Evolutionary conservation across 2,329 filamentous ascomycete genomes (phyloP).

Genomic region (Helminthosporium solani): DNA sequence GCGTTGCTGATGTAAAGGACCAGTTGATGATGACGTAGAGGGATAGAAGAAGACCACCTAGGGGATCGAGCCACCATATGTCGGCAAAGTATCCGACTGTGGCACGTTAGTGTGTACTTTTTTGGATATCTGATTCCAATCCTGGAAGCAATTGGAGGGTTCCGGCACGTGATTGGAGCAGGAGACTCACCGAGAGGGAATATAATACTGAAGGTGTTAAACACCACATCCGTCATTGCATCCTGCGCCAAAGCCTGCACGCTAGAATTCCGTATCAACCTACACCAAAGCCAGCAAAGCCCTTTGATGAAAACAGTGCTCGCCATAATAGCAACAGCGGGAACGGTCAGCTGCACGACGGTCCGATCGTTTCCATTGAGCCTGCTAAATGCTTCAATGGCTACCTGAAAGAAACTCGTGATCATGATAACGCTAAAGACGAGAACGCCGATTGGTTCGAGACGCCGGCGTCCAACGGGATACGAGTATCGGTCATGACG

Average conservation of each 20-base stretch:
- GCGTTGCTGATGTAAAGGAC: conserved; percentile 69
- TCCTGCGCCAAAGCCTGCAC: conserved; percentile 76
- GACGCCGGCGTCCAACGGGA: conserved; percentile 72
- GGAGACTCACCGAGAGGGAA: conserved; percentile 67
- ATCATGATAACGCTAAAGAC: conserved; percentile 85
- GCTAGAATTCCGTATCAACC: conserved; percentile 79
- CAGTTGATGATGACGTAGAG: conserved; percentile 78
- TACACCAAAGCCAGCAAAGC: conserved; percentile 83
- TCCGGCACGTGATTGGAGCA: background rate
- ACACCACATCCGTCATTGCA: conserved; percentile 75
- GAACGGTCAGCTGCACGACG: conserved; percentile 70
- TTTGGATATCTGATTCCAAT: background rate
- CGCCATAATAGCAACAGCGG: conserved; percentile 78
- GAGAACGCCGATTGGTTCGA: conserved; percentile 78
- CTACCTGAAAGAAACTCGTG: conserved; percentile 78
- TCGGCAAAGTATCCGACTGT: conserved; percentile 69
- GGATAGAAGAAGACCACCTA: conserved; percentile 77
- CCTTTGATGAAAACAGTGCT: conserved; percentile 80
- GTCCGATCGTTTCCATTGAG: conserved; percentile 62
- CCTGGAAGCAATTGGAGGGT: background rate
- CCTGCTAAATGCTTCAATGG: conserved; percentile 66
- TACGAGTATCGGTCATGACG: conserved; percentile 73
- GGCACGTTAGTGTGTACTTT: conserved; percentile 1
- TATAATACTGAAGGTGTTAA: conserved; percentile 85
- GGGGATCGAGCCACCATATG: conserved; percentile 81